Percentiles rank a stretch among this genome's conserved stretches.
phyloP scores from a whole-genome alignment of 164 flowering plant species.

The Annona cherimola region DNA sequence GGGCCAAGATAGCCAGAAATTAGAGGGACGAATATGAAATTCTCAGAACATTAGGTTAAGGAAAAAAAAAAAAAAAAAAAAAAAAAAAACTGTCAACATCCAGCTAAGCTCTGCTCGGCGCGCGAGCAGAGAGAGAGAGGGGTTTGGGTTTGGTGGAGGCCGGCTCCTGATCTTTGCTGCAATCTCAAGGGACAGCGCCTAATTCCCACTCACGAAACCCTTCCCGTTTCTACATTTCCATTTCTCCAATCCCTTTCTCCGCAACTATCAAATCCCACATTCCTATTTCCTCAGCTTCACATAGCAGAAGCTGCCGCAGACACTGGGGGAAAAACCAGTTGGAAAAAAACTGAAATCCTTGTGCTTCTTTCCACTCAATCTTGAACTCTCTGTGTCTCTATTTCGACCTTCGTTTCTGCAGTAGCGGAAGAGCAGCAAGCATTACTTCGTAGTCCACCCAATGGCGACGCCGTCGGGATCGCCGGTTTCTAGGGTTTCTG shows the following conservation, averaged over 20 bases:
- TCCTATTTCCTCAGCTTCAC: neutral
- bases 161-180: constrained; percentile 4
- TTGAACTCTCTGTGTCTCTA: neutral
- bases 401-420: neutral
- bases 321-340: neutral
- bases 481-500: constrained; percentile 5
- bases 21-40: too few relatives aligned
- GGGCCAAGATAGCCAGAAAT: too few relatives aligned
- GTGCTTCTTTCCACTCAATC: neutral
- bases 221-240: neutral
- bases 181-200: constrained; percentile 8
- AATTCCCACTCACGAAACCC: neutral
- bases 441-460: neutral
- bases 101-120: neutral
- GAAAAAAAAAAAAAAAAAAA: neutral
- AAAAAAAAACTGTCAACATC: neutral
- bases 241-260: constrained; percentile 4
- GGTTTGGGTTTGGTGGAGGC: neutral
- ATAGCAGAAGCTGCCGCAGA: neutral
- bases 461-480: neutral
- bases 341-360: neutral
- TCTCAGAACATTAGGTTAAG: neutral
- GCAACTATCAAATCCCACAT: neutral
- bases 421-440: neutral
- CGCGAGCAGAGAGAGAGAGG: constrained; percentile 1